Evolutionary conservation across 305 asterid genomes (phyloP), one percentile per base, ranked within the genome.

Genomic region (Fraxinus albicans): DNA sequence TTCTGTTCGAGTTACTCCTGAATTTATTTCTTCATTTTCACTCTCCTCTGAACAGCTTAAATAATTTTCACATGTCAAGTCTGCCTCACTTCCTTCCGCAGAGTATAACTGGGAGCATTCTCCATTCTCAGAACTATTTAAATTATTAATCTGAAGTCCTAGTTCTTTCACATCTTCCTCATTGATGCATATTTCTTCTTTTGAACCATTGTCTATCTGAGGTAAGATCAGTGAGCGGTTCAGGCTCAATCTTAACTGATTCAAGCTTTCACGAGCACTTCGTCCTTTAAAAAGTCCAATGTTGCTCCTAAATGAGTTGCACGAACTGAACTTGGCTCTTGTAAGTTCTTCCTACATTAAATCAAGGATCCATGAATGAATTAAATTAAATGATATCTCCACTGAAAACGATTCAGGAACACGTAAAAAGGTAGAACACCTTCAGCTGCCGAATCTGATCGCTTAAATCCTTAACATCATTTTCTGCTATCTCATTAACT

Each of bases 381-480:
- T 36, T 36, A 75, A 69, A 47, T 65, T 65, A 60, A 74, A 36
- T 8, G 23, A 58, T 27, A 73, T 55, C 74, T 33, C 73, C 44
- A 3, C 34, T 2, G 40, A 58, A 27, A 82, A 83, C 77, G 80
- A 80, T 35, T 17, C 69, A 75, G 33, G 55, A 19, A 65, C 50
- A 83, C 0, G 36, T 38, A 38, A 80, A 82, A 79, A 15, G 55
- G 29, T 78, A 29, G 7, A 79, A 34, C 88, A 94, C 99, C 99
- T 96, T 96, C 79, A 96, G 89, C 87, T 89, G 93, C 6, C 98
- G 93, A 84, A 96, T 96, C 90, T 92, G 97, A 90, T 94, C 96
- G 25, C 95, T 91, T 79, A 96, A 86, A 85, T 88, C 96, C 83
- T 93, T 90, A 73, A 92, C 96, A 83, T 92, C 97, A 76, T 93